These are phyloP conservation scores for Xylaria acuta DNA, from an alignment of 495 filamentous ascomycete genomes.

Conservation along the genomic window DNA sequence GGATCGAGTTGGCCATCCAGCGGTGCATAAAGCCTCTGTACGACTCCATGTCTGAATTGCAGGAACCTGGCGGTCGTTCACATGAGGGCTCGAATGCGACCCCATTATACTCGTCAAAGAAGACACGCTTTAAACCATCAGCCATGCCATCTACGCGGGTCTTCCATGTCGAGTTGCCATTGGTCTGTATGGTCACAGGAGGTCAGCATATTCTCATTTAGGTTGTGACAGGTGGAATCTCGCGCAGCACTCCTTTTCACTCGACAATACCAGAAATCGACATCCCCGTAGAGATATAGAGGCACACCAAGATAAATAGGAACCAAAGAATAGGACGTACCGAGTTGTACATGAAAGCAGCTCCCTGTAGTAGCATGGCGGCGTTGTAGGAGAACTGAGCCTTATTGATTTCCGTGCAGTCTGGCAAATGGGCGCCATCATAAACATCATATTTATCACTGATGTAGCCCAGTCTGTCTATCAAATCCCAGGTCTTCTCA, in stretches of 20 bases:
- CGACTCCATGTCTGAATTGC: conserved; percentile 68
- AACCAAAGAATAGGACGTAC: conserved; percentile 41
- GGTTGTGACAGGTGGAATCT: neutral
- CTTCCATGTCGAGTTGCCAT: conserved; percentile 53
- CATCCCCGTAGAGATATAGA: neutral
- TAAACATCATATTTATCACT: conserved; percentile 52
- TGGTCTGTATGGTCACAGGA: conserved; percentile 46
- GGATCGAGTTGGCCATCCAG: conserved; percentile 70
- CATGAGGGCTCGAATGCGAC: conserved; percentile 63
- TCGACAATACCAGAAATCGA: neutral
- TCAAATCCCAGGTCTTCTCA: conserved; percentile 64
- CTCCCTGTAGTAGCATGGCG: conserved; percentile 62
- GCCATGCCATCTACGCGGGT: conserved; percentile 52
- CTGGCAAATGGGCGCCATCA: conserved; percentile 53
- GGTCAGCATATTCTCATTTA: conserved; percentile 24
- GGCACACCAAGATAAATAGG: neutral
- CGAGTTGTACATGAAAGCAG: conserved; percentile 63
- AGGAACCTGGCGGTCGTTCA: conserved; percentile 53
- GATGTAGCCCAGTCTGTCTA: conserved; percentile 46
- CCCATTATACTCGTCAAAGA: conserved; percentile 51
- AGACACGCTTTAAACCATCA: conserved; percentile 45
- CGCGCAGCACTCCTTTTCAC: neutral
- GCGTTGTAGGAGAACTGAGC: conserved; percentile 65
- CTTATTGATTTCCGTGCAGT: conserved; percentile 48
- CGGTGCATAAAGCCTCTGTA: conserved; percentile 73